Evolutionary conservation across 805 yeast genomes (phyloP), one percentile per base, ranked within the genome.

Genomic region (Pichia californica): DNA sequence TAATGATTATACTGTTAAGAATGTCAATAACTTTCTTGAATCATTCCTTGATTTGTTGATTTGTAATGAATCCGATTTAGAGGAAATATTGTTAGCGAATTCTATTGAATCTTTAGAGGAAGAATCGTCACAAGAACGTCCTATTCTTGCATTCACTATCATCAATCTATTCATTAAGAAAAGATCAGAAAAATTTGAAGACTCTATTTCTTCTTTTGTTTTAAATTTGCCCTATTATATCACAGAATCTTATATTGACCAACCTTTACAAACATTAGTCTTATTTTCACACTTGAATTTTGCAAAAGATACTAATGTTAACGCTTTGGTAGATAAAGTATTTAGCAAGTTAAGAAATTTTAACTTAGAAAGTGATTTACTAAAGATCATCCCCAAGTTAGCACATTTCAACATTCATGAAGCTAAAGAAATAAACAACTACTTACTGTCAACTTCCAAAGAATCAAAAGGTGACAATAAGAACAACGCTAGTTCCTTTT

Each of bases 211-310:
- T 0, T 53, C 55, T 3, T 61, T 71, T 34, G 47, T 73, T 15
- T 51, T 52, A 16, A 61, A 61, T 14, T 15, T 74, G 7, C 67
- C 72, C 5, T 51, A 55, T 2, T 56, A 57, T 47, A 46, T 71
- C 6, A 58, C 66, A 0, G 52, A 59, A 6, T 36, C 45, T 0
- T 57, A 59, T 15, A 52, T 62, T 38, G 67, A 62, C 4, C 36
- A 41, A 9, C 67, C 70, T 2, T 49, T 71, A 13, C 40, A 49
- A 1, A 47, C 71, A 4, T 43, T 74, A 33, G 48, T 56, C 2
- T 41, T 52, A 7, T 69, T 64, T 26, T 39, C 53, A 5, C 48
- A 44, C 5, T 54, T 59, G 0, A 30, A 40, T 18, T 36, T 41
- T 21, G 38, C 31, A 27, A 28, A 27, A 28, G 25, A 41, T 3